These are phyloP conservation scores for Zymoseptoria ardabiliae DNA, from an alignment of 2,329 filamentous ascomycete species.

Conservation along the genomic window DNA sequence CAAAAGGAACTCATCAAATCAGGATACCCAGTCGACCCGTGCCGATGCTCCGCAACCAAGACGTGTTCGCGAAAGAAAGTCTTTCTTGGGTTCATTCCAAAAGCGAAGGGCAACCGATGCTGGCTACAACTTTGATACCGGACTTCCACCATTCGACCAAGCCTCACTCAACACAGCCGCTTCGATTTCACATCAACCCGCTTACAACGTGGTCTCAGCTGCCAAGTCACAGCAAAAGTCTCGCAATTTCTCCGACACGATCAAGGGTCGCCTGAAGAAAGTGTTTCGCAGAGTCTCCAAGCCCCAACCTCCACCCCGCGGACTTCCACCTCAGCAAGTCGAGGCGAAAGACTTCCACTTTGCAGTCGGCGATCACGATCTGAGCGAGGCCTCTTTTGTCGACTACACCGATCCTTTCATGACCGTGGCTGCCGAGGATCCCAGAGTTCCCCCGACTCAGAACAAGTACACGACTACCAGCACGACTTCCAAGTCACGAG, in stretches of 20 bases:
- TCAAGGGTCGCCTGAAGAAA: conserved; percentile 55
- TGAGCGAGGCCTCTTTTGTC: conserved; percentile 6
- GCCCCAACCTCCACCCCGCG: conserved; percentile 17
- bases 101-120: conserved; percentile 27
- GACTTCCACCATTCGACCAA: conserved; percentile 22
- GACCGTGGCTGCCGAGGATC: conserved; percentile 6
- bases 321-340: conserved; percentile 46
- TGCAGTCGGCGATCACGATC: conserved; percentile 10
- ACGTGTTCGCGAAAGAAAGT: conserved; percentile 36
- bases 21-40: conserved; percentile 26
- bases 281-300: conserved; percentile 43
- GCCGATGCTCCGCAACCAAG: conserved; percentile 25
- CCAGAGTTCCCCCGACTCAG: not conserved
- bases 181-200: not conserved
- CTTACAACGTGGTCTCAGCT: not conserved
- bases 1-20: not conserved
- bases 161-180: conserved; percentile 16
- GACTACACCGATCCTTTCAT: conserved; percentile 18
- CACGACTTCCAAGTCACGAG: conserved; percentile 52
- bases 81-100: conserved; percentile 39
- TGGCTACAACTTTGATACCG: conserved; percentile 20
- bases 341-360: conserved; percentile 31
- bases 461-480: conserved; percentile 30
- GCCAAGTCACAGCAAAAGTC: conserved; percentile 30
- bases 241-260: conserved; percentile 54